Evolutionary conservation across 1,139 yeast species (phyloP), one percentile per base, ranked within the genome.

Genomic region (Dujonia santamariae): DNA sequence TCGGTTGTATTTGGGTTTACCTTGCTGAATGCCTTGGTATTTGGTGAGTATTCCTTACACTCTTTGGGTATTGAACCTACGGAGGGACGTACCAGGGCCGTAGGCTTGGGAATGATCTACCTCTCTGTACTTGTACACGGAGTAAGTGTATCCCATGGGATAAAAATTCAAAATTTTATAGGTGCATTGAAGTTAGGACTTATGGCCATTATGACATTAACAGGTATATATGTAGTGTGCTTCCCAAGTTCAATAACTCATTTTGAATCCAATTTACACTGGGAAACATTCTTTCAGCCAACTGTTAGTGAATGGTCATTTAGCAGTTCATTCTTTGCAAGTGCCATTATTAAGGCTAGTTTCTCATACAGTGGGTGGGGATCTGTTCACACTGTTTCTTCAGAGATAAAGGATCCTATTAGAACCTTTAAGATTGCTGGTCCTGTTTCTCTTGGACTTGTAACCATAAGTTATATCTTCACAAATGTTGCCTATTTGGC

Each of bases 311-410:
- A n/a, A n/a, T n/a, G n/a, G n/a, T n/a, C n/a, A n/a, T 63, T 72
- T 0, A 53, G 71, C 2, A 37, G 67, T 1, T 61, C 82, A 0
- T 63, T 75, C 1, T 59, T 78, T 40, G 72, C 83, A 0, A 59
- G 75, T 37, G 82, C 82, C 0, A 67, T 78, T 18, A 66, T 78
- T 14, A 75, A 75, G 46, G 79, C 82, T 2, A 65, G 76, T 37
- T 79, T 76, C 56, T 75, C 82, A 4, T 77, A 72, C 40, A 65
- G 76, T 3, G 86, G 86, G 3, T 79, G 85, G 85, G 77, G 71
- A 44, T 60, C 76, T 14, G 80, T 78, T 4, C 85, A 79, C 47
- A 68, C 79, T 0, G 81, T 77, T 11, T 65, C 81, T 1, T 75
- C 75, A 34, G 86, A 80, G 46, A 73, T 79, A 24, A 71, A 72